A percentile compares a stretch with the other conserved stretches of the same genome.
Evolutionary conservation across 495 filamentous ascomycete genomes (phyloP).

Genomic region (Aspergillus ostianus): DNA sequence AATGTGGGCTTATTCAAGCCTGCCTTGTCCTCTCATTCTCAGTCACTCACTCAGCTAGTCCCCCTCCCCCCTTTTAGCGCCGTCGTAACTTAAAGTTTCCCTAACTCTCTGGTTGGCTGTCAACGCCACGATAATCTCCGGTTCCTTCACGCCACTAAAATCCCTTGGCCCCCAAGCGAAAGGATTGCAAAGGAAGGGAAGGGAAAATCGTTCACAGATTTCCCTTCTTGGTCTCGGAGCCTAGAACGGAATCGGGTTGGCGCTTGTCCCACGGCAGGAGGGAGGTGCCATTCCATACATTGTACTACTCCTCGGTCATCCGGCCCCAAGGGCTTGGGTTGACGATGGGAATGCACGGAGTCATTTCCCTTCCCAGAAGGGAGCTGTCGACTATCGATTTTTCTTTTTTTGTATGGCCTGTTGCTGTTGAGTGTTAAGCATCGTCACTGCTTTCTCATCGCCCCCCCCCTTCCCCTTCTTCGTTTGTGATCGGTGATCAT

Average conservation of each 20-base stretch:
- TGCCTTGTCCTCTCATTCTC: too few species aligned
- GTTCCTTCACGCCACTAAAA: slow-evolving; percentile 20
- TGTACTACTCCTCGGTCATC: slow-evolving; percentile 13
- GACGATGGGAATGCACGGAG: slow-evolving; percentile 19
- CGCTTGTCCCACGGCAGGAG: slow-evolving; percentile 10
- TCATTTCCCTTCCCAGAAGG: slow-evolving; percentile 21
- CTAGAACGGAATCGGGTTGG: slow-evolving; percentile 18
- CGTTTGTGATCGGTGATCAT: background rate
- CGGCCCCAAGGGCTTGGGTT: slow-evolving; percentile 25
- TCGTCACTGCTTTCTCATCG: background rate
- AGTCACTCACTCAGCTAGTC: too few species aligned
- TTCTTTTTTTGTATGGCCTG: too few species aligned
- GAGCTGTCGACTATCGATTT: background rate
- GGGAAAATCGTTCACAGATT: slow-evolving; percentile 22
- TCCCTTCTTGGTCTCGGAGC: slow-evolving; percentile 17
- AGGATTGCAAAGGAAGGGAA: slow-evolving; percentile 13
- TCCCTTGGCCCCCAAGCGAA: slow-evolving; percentile 24
- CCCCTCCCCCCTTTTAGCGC: background rate
- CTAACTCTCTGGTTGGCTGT: slow-evolving; percentile 14
- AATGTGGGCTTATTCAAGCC: too few species aligned
- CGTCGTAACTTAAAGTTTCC: slow-evolving; percentile 4
- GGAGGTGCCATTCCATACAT: slow-evolving; percentile 21
- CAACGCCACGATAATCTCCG: slow-evolving; percentile 30
- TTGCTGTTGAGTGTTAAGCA: background rate
- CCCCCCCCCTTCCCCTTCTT: background rate